Base-by-base conservation (phyloP, 2,329 filamentous ascomycete species). In the Claviceps cyperi region DNA sequence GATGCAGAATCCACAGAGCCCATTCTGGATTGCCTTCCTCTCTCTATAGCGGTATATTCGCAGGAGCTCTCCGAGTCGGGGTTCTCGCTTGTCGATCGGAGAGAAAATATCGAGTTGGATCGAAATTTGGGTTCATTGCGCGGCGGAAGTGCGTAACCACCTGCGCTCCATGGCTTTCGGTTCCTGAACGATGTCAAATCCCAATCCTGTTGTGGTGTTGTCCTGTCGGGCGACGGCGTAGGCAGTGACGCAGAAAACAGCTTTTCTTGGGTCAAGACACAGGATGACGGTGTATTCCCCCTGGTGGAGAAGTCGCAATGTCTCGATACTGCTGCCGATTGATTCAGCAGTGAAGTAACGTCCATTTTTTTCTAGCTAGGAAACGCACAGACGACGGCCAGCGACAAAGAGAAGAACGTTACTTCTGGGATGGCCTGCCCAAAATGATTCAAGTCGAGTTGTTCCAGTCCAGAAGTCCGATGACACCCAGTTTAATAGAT, bases 111-210 rank as follows among this genome's bases (percentile, higher is more conserved):
- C 24, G 58, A 53, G 40, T 50, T 52, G 37, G 56, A 59, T 17
- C 54, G 56, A 39, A 59, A 54, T 53, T 68, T 70, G 19, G 62
- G 61, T 45, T 72, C 67, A 49, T 67, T 53, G 13, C 66, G 63
- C 43, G 69, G 59, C 4, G 72, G 69, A 21, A 76, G 62, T 22
- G 69, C 70, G 53, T 73, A 76, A 41, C 72, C 73, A 36, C 67
- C 69, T 17, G 69, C 73, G 52, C 74, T 70, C 75, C 74, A 77
- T 48, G 73, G 73, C 39, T 65, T 74, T 50, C 73, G 69, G 32
- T 53, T 54, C 55, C 53, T 59, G 19, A 49, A 54, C 35, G 59
- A 53, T 24, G 51, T 56, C 19, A 51, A 43, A 43, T 58, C 56
- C 53, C 51, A 55, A 24, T 56, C 52, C 32, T 56, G 52, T 21